Conservation (phyloP, 805 yeast species). For the Priceomyces castillae region DNA sequence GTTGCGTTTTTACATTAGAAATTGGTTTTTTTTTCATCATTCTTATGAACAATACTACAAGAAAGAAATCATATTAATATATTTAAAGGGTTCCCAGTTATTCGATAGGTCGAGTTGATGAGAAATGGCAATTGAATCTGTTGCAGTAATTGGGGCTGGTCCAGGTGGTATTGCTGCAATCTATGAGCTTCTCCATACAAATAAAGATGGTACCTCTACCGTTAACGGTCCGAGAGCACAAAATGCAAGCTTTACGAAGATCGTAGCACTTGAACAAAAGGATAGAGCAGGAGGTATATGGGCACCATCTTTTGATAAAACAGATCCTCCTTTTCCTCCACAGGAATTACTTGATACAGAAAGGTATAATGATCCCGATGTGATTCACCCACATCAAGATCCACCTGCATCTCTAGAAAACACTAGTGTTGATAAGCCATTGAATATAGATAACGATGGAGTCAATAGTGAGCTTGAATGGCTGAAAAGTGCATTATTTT, state of each 20-base stretch:
- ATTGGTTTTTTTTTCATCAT: too few species aligned
- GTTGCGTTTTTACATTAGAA: too few species aligned
- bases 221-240: constrained; percentile 16
- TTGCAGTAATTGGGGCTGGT: constrained; percentile 30
- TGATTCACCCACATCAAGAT: constrained; percentile 18
- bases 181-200: constrained; percentile 30
- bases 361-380: constrained; percentile 32
- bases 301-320: constrained; percentile 24
- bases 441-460: constrained; percentile 7
- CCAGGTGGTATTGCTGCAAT: constrained; percentile 35
- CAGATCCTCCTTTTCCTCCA: constrained; percentile 26
- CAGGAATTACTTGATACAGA: constrained; percentile 30
- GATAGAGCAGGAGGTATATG: constrained; percentile 46
- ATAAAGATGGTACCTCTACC: constrained; percentile 23
- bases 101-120: too few species aligned
- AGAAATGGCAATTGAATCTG: constrained; percentile 13
- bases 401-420: constrained; percentile 16
- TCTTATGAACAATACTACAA: too few species aligned
- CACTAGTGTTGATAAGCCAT: constrained; percentile 18
- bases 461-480: constrained; percentile 27
- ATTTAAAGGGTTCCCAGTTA: too few species aligned
- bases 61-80: too few species aligned
- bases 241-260: constrained; percentile 24
- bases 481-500: constrained; percentile 37
- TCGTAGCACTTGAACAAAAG: constrained; percentile 47